A percentile compares a stretch with the other conserved stretches of the same genome.
These are phyloP conservation scores for Salvia miltiorrhiza DNA, from an alignment of 257 asterid genomes.

Conservation along the genomic window DNA sequence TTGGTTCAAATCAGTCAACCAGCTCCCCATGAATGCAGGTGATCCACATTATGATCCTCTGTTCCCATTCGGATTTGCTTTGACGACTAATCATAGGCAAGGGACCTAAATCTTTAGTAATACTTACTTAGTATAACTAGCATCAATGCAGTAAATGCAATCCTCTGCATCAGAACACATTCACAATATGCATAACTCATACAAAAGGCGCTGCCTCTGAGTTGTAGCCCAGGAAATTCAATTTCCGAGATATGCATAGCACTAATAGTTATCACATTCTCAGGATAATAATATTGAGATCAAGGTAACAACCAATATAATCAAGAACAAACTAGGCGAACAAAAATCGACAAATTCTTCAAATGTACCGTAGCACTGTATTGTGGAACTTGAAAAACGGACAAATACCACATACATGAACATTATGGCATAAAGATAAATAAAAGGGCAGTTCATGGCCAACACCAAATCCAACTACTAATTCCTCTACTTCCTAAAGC, in stretches of 20 bases:
- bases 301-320: background rate
- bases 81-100: slow-evolving; percentile 27
- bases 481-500: background rate
- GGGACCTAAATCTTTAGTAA: slow-evolving; percentile 6
- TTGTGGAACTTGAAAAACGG: background rate
- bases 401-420: background rate
- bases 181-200: background rate
- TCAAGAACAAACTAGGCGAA: background rate
- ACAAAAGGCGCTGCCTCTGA: background rate
- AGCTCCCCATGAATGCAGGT: slow-evolving; percentile 66
- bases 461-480: background rate
- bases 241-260: background rate
- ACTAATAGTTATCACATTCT: background rate
- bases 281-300: background rate
- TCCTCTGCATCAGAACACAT: background rate
- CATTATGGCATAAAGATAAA: background rate
- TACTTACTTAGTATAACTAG: background rate
- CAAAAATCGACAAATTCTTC: background rate
- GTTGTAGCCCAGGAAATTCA: background rate
- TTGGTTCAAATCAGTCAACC: slow-evolving; percentile 58
- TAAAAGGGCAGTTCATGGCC: background rate
- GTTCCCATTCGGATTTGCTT: slow-evolving; percentile 53
- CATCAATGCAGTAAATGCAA: background rate
- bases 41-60: slow-evolving; percentile 59
- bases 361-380: background rate